Evolutionary conservation across 2,329 filamentous ascomycete genomes (phyloP).

Genomic region (Phialophora verrucosa): DNA sequence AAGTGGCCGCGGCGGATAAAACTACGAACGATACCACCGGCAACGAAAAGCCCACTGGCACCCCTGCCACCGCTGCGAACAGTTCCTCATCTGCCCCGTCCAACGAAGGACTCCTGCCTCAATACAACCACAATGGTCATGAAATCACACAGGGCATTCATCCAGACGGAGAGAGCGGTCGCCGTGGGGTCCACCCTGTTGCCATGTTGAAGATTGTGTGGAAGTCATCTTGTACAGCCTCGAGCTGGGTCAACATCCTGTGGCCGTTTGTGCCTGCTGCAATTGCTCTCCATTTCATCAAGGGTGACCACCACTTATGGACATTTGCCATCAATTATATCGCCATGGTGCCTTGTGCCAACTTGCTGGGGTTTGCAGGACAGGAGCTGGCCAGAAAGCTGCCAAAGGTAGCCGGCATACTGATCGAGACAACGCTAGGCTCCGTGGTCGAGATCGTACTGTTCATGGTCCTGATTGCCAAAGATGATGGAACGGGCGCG

Average conservation of each 20-base stretch:
- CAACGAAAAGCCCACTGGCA: slow-evolving; percentile 28
- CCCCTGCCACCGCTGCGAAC: neutral
- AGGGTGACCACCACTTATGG: slow-evolving; percentile 63
- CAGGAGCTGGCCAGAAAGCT: slow-evolving; percentile 75
- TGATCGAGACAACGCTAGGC: slow-evolving; percentile 65
- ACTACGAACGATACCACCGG: neutral
- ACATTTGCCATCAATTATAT: slow-evolving; percentile 75
- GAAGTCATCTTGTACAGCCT: slow-evolving; percentile 67
- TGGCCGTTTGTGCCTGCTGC: slow-evolving; percentile 78
- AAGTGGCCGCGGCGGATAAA: slow-evolving; percentile 1
- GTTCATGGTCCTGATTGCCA: slow-evolving; percentile 74
- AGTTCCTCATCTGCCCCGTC: slow-evolving; percentile 16
- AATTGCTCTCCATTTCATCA: slow-evolving; percentile 66
- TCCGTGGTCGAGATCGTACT: slow-evolving; percentile 81
- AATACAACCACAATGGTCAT: slow-evolving; percentile 40
- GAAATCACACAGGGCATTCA: slow-evolving; percentile 47
- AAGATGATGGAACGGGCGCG: slow-evolving; percentile 47
- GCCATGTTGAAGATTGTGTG: slow-evolving; percentile 69
- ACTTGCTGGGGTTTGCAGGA: slow-evolving; percentile 75
- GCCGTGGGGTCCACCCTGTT: slow-evolving; percentile 67
- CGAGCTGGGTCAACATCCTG: slow-evolving; percentile 70
- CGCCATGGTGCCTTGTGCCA: slow-evolving; percentile 77
- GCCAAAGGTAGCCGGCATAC: slow-evolving; percentile 66
- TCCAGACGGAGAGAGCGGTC: slow-evolving; percentile 70
- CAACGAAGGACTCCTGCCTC: slow-evolving; percentile 26